A percentile compares a stretch with the other conserved stretches of the same genome.
phyloP scores from a whole-genome alignment of 495 filamentous ascomycete species.

The Penicillium ochrochloron region DNA sequence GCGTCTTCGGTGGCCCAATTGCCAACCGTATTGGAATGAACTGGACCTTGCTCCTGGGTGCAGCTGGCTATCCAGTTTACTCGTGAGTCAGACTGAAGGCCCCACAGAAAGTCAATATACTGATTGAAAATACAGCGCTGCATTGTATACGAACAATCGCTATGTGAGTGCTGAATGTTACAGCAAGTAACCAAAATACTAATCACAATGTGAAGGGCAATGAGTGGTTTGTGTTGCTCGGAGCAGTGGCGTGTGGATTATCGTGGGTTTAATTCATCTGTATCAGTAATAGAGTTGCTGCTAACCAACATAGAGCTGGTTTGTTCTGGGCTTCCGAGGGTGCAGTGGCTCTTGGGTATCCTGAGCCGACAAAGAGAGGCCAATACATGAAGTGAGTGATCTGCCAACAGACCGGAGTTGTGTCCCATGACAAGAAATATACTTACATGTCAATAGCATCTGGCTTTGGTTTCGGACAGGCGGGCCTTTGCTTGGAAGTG shows the following conservation, averaged over 20 bases:
- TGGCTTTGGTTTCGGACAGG: constrained; percentile 64
- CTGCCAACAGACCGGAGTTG: not conserved
- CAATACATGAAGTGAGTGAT: constrained; percentile 49
- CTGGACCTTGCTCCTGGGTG: constrained; percentile 63
- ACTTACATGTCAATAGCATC: constrained; percentile 32
- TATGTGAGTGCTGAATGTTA: constrained; percentile 36
- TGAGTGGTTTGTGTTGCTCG: constrained; percentile 67
- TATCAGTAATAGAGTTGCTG: too few relatives aligned
- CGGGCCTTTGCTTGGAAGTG: constrained; percentile 64
- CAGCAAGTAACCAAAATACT: not conserved
- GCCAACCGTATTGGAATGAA: constrained; percentile 64
- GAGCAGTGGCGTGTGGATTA: constrained; percentile 65
- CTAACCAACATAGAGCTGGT: constrained; percentile 47
- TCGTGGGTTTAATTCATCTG: too few relatives aligned
- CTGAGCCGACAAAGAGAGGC: constrained; percentile 62
- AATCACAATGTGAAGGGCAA: constrained; percentile 44
- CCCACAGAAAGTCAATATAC: constrained; percentile 32
- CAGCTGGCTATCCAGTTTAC: constrained; percentile 46
- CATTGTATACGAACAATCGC: constrained; percentile 68
- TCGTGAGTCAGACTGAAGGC: constrained; percentile 27
- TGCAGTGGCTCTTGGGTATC: constrained; percentile 66
- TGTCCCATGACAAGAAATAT: not conserved
- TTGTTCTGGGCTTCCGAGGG: constrained; percentile 69
- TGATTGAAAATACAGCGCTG: constrained; percentile 44
- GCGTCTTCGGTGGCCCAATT: constrained; percentile 56